phyloP scores from a whole-genome alignment of 1,284 basidiomycete genomes.

The Cryptococcus sp. region DNA sequence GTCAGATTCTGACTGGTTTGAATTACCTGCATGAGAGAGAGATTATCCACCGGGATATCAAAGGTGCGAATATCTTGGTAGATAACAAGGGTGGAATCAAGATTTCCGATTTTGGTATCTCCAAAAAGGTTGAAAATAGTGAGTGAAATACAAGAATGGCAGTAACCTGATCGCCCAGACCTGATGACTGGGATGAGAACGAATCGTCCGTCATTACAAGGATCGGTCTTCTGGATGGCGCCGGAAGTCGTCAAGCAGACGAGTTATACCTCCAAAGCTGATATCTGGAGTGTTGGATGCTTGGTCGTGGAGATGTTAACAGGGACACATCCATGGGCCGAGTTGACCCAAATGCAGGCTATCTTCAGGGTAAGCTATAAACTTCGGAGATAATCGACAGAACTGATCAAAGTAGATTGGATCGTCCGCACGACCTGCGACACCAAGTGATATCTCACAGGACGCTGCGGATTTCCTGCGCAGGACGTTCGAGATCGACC shows the following conservation, averaged over 20 bases:
- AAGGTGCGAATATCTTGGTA: slow-evolving; percentile 95
- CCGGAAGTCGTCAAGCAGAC: slow-evolving; percentile 98
- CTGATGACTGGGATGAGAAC: slow-evolving; percentile 69
- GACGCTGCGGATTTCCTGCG: slow-evolving; percentile 81
- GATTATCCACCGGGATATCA: slow-evolving; percentile 98
- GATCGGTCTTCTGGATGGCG: slow-evolving; percentile 99
- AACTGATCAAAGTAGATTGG: slow-evolving; percentile 62
- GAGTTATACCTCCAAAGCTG: slow-evolving; percentile 83
- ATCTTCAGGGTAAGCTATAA: slow-evolving; percentile 75
- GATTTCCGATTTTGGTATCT: slow-evolving; percentile 98
- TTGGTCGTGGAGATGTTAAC: slow-evolving; percentile 98
- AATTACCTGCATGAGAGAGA: slow-evolving; percentile 89
- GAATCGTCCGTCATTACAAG: slow-evolving; percentile 87
- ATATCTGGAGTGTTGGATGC: slow-evolving; percentile 98
- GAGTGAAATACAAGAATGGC: slow-evolving; percentile 44
- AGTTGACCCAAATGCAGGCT: slow-evolving; percentile 97
- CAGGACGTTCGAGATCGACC: slow-evolving; percentile 78
- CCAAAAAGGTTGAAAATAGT: slow-evolving; percentile 96
- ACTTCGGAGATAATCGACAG: background rate
- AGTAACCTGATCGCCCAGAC: slow-evolving; percentile 51
- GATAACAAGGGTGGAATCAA: slow-evolving; percentile 99
- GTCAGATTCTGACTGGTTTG: slow-evolving; percentile 88
- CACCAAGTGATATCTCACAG: slow-evolving; percentile 78
- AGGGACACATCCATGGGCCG: slow-evolving; percentile 94
- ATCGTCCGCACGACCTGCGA: slow-evolving; percentile 71